Conservation (phyloP, 345 rosid genomes). For the Ceriops decandra region DNA sequence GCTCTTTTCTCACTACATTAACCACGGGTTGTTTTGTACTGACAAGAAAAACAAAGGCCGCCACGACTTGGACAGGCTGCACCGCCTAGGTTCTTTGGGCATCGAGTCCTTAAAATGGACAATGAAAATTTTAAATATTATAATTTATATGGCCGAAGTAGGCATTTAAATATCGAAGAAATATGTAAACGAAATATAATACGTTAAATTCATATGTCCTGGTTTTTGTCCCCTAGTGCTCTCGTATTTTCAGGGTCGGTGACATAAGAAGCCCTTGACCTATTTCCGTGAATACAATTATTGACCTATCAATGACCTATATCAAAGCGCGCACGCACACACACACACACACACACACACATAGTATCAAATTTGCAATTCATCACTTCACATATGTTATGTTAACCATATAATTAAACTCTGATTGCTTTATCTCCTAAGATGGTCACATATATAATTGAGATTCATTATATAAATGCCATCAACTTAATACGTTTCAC, state of each 20-base stretch:
- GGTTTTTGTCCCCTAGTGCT: slow-evolving; percentile 25
- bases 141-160: slow-evolving; percentile 1
- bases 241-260: slow-evolving; percentile 31
- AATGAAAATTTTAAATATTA: slow-evolving; percentile 3
- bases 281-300: background rate
- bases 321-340: too few species aligned
- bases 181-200: background rate
- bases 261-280: slow-evolving; percentile 16
- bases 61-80: slow-evolving; percentile 12
- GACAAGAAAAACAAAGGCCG: slow-evolving; percentile 6
- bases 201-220: slow-evolving; percentile 10
- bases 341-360: too few species aligned
- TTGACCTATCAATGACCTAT: background rate
- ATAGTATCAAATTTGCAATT: too few species aligned
- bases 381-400: too few species aligned
- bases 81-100: slow-evolving; percentile 19
- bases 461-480: too few species aligned
- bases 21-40: slow-evolving; percentile 9
- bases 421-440: too few species aligned
- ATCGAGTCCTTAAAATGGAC: slow-evolving; percentile 52
- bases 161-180: slow-evolving; percentile 5
- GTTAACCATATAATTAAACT: too few species aligned
- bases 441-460: too few species aligned
- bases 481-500: too few species aligned
- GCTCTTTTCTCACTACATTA: background rate